A percentile compares a stretch with the other conserved stretches of the same genome.
These are phyloP conservation scores for Hibiscus tridactylites DNA, from an alignment of 345 rosid species.

Conservation along the genomic window DNA sequence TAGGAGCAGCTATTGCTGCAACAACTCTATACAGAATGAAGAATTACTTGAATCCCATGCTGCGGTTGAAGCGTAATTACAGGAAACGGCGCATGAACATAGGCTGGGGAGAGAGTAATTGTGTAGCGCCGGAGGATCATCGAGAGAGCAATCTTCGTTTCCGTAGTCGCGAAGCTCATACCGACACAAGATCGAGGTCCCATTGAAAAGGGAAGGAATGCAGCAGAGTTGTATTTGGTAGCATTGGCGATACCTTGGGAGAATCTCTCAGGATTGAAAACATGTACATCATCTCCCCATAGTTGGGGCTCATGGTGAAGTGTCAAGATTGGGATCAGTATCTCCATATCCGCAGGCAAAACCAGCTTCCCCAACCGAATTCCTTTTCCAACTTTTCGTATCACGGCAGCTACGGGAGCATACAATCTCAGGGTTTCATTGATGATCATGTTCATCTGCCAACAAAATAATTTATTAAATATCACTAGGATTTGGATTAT, in stretches of 20 bases:
- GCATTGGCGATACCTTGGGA: constrained; percentile 38
- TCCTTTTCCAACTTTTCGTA: constrained; percentile 15
- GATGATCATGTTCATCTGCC: constrained; percentile 24
- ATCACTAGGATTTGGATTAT: background rate
- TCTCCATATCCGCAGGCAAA: constrained; percentile 20
- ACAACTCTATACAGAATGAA: background rate
- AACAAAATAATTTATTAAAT: background rate
- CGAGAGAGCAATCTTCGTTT: constrained; percentile 34
- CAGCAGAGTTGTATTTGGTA: constrained; percentile 25
- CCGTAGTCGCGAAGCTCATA: constrained; percentile 22
- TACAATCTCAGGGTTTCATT: constrained; percentile 31
- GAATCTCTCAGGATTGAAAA: constrained; percentile 42
- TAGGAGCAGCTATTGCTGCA: background rate
- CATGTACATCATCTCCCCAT: constrained; percentile 38
- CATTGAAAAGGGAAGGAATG: constrained; percentile 32
- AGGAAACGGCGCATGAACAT: constrained; percentile 29
- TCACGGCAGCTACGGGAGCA: constrained; percentile 16
- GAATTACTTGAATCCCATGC: constrained; percentile 7
- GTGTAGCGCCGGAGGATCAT: constrained; percentile 42
- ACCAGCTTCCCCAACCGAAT: constrained; percentile 22
- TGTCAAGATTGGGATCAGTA: constrained; percentile 14
- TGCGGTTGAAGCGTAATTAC: constrained; percentile 11
- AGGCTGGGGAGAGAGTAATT: constrained; percentile 28
- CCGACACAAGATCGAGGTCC: constrained; percentile 40
- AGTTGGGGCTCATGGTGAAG: constrained; percentile 27